Base-by-base conservation (phyloP, 2,329 filamentous ascomycete genomes). In the Paramyrothecium roridum region DNA sequence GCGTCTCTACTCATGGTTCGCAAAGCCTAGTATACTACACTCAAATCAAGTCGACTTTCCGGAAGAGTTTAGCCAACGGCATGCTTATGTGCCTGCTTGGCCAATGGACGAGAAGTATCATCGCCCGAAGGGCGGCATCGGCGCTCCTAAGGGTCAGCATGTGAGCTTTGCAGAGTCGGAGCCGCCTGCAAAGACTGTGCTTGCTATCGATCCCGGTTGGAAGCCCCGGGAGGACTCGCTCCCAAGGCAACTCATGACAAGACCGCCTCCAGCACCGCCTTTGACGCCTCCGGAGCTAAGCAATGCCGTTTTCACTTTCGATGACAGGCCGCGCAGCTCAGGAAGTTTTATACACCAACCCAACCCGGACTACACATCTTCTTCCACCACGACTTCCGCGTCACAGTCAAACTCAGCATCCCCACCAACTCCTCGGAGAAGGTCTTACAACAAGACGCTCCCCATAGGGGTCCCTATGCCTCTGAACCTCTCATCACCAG, bases 251-350 rank as follows among this genome's bases (percentile, higher is more conserved):
- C 56, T 73, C 57, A 65, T 73, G 57, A 66, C 71, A 50, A 70
- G 74, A 48, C 72, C 71, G 54, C 75, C 75, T 52, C 78, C 73
- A 51, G 76, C 79, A 48, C 75, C 76, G 54, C 79, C 80, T 54
- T 66, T 82, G 62, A 82, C 77, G 47, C 76, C 80, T 12, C 77
- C 79, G 8, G 72, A 74, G 56, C 65, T 77, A 52, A 76, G 75
- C 54, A 67, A 71, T 50, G 68, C 69, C 46, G 65, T 73, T 54
- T 80, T 77, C 60, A 70, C 72, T 13, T 74, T 80, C 56, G 69
- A 80, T 37, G 71, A 75, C 16, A 63, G 61, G 40, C 63, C 64
- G 17, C 66, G 65, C 47, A 57, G 61, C 23, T 63, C 65, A 30
- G 68, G 72, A 56, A 71, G 66, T 55, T 73, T 73, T 58, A 77